Evolutionary conservation across 371 early-diverging fungal genomes (phyloP), one percentile per base, ranked within the genome.

Genomic region (Mucor saturninus): DNA sequence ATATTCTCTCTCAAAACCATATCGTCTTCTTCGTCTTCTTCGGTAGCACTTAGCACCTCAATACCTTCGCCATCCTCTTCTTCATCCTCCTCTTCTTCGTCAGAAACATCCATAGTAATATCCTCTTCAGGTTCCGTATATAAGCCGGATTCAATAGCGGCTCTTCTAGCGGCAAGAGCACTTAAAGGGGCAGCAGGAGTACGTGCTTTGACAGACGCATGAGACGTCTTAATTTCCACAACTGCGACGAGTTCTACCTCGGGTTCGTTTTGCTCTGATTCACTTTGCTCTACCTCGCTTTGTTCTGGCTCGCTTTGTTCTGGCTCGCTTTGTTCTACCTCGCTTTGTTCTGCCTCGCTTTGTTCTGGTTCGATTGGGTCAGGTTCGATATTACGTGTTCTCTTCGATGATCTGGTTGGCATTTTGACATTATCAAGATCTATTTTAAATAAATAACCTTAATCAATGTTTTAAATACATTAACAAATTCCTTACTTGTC

Each of bases 161-260:
- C 69, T 51, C 43, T 43, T 51, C 70, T 37, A 9, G 70, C 70
- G 8, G 65, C 70, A 43, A 65, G 46, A 10, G 70, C 70, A 55
- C 70, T 69, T 37, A 69, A n/a, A 14, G 65, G 69, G 3, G 35
- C 45, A 2, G 50, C 15, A 32, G n/a, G n/a, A 26, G 21, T 13
- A 42, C 6, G 35, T 35, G 35, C 35, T 4, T 8, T 35, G 8
- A 35, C 35, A 35, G 35, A 8, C 8, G 35, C 6, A 8, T 8
- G 35, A 35, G 35, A 10, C n/a, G 15, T 5, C 21, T 35, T 56
- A 21, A 56, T 45, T 6, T 45, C 21, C 21, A 45, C 45, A 21
- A 32, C 21, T n/a, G 10, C 57, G 8, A 29, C 35, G 3, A 13
- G 38, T 14, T 56, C 43, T 45, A 32, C 21, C 15, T 56, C 57